Base-by-base conservation (phyloP, 495 filamentous ascomycete species). In the Pyrenopolyporus hunteri region DNA sequence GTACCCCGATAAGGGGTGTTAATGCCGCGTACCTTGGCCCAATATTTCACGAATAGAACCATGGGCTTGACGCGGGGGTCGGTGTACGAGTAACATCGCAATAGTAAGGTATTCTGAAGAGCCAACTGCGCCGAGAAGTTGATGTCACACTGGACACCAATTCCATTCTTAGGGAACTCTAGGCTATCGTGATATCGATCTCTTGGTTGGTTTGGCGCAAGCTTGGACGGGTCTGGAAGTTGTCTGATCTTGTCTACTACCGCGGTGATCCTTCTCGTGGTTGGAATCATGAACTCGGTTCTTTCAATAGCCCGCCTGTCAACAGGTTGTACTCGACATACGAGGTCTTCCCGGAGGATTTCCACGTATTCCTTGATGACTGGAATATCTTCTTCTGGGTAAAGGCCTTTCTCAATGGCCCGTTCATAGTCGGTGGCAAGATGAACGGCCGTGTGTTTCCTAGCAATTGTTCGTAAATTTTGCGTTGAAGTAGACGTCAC, bases 1-100 rank as follows among this genome's bases (percentile, higher is more conserved):
- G 89, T 93, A 45, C 91, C 91, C 33, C 84, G 83, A 68, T 91
- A 94, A n/a, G 88, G 83, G 48, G 80, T 83, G 73, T 94, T 94
- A 73, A 95, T 93, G 52, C 82, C 85, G 36, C 91, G 83, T 26
- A 79, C 78, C 71, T 90, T 92, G 31, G 91, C 88, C 91, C 91
- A 95, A 57, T 83, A 78, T 72, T 95, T 95, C 71, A 95, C 79
- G 69, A 93, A 93, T 4, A 92, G 77, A 10, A 92, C 83, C 77
- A 93, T 80, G n/a, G 83, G 80, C 13, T 82, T 80, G 4, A 95
- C 88, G 3, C 91, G 83, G 2, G 82, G 73, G 68, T 95, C 91
- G 50, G 85, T 87, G 56, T 82, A 78, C 1, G 85, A 87, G 71
- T 95, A 95, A 66, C 88, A 93, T 17, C 84, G 85, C 22, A 95